These are phyloP conservation scores for Datura wrightii DNA, from an alignment of 257 asterid genomes.

Conservation along the genomic window DNA sequence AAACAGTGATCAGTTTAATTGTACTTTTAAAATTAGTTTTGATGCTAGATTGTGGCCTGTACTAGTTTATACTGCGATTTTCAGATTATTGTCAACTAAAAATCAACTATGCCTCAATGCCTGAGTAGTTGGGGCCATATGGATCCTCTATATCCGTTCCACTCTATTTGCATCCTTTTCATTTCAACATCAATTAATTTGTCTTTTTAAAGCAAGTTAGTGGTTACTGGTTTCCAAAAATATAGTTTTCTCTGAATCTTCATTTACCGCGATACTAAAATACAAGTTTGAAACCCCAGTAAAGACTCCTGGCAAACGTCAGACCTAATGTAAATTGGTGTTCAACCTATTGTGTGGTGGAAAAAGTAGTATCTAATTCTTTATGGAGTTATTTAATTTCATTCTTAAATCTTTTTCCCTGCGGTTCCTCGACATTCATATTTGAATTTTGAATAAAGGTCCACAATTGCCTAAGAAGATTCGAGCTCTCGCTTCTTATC, in stretches of 20 bases:
- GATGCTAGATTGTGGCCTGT: neutral
- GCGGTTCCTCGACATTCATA: neutral
- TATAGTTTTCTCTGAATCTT: neutral
- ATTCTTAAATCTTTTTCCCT: neutral
- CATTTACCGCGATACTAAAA: neutral
- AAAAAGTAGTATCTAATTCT: neutral
- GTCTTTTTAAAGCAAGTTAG: neutral
- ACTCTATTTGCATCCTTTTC: slow-evolving; percentile 1
- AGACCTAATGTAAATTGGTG: neutral
- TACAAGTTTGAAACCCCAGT: neutral
- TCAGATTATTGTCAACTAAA: slow-evolving; percentile 24
- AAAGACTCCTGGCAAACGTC: neutral
- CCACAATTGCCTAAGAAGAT: slow-evolving; percentile 93
- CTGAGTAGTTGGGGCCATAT: neutral
- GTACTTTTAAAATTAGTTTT: neutral
- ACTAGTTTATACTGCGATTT: neutral
- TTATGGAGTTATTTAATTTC: neutral
- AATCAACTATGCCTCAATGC: neutral
- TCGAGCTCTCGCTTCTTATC: slow-evolving; percentile 85
- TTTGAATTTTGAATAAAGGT: slow-evolving; percentile 53
- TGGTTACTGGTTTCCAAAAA: neutral
- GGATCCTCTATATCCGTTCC: neutral
- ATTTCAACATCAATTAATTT: neutral
- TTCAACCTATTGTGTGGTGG: slow-evolving; percentile 22
- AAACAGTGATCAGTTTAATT: neutral